Conservation (phyloP, 208 protist genomes). For the Pavlovales sp. region DNA sequence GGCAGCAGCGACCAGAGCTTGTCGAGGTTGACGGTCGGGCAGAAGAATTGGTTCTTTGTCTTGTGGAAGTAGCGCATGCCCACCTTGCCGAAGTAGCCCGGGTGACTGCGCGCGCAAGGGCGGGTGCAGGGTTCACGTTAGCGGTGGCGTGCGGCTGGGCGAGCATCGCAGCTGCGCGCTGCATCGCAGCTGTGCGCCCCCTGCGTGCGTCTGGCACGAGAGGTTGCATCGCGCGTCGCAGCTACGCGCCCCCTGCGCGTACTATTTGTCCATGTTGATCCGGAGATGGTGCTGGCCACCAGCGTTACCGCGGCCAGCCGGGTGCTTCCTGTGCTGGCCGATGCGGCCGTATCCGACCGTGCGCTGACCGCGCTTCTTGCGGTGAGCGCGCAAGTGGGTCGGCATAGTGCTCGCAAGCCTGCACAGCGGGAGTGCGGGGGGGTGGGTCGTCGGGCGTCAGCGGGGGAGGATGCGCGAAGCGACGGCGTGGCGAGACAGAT, state of each 20-base stretch:
- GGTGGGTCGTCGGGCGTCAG: too few relatives aligned
- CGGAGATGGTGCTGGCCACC: conserved; percentile 99
- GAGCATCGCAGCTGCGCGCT: too few relatives aligned
- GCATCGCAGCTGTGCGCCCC: too few relatives aligned
- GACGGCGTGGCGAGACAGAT: too few relatives aligned
- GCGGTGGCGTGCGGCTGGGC: too few relatives aligned
- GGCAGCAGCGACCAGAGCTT: conserved; percentile 96
- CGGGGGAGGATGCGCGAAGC: too few relatives aligned
- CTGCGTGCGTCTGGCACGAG: too few relatives aligned
- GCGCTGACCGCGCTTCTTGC: conserved; percentile 62
- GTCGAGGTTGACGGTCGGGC: conserved; percentile 97
- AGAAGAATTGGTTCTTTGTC: conserved; percentile 83
- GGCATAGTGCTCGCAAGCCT: too few relatives aligned
- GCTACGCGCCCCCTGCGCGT: too few relatives aligned
- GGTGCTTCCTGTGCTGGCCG: conserved; percentile 99
- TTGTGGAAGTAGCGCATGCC: conserved; percentile 98
- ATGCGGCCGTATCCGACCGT: conserved; percentile 64
- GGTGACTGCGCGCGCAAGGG: conserved; percentile 77
- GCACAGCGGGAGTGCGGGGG: too few relatives aligned
- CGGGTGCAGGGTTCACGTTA: background rate
- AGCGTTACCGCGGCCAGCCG: conserved; percentile 99
- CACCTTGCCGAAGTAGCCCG: conserved; percentile 99
- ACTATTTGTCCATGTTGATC: conserved; percentile 99
- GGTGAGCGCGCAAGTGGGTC: conserved; percentile 57
- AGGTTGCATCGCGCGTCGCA: too few relatives aligned